phyloP scores from a whole-genome alignment of 78 protist genomes.

The Blattamonas nauphoetae region DNA sequence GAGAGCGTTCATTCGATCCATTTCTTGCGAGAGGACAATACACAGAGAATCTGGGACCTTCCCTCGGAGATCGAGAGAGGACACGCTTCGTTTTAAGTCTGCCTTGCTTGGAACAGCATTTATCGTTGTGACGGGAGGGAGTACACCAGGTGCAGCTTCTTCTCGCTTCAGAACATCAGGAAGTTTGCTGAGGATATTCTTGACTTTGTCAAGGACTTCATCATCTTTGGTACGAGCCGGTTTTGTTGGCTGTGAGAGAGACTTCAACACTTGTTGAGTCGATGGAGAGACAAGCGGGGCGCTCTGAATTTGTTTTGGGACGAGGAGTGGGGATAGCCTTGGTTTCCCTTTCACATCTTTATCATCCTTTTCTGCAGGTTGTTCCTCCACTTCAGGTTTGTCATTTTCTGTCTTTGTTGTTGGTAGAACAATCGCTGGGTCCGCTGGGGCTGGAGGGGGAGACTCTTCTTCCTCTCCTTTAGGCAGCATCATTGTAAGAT shows the following conservation, averaged over 20 bases:
- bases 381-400: background rate
- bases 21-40: slow-evolving; percentile 26
- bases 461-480: background rate
- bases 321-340: too few relatives aligned
- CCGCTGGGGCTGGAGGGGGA: too few relatives aligned
- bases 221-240: background rate
- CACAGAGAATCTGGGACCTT: too few relatives aligned
- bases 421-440: background rate
- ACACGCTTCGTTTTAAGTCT: background rate
- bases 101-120: too few relatives aligned
- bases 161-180: background rate
- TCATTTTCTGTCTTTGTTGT: background rate
- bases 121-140: background rate
- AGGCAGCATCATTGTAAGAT: slow-evolving; percentile 18
- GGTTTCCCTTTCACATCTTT: background rate
- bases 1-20: slow-evolving; percentile 37
- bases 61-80: too few relatives aligned
- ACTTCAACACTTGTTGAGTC: too few relatives aligned
- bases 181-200: background rate
- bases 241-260: too few relatives aligned
- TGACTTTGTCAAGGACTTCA: background rate
- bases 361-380: background rate
- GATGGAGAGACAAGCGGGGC: too few relatives aligned
- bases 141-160: background rate
- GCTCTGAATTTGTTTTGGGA: too few relatives aligned